phyloP scores from a whole-genome alignment of 2,329 filamentous ascomycete genomes.

The Monosporascus sp. region DNA sequence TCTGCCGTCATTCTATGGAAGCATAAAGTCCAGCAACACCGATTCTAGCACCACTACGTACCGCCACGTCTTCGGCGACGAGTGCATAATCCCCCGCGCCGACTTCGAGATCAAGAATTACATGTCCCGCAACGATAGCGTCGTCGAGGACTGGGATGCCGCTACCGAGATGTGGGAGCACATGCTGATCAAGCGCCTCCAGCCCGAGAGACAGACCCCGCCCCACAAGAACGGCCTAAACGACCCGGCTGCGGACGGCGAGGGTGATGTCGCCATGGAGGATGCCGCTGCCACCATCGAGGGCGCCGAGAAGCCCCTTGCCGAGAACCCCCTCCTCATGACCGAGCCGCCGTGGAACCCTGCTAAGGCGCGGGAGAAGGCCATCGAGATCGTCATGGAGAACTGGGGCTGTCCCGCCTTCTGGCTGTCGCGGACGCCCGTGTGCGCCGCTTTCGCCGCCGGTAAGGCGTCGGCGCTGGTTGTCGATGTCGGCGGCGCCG shows the following conservation, averaged over 20 bases:
- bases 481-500: slow-evolving; percentile 84
- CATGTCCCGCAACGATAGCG: slow-evolving; percentile 72
- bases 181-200: slow-evolving; percentile 81
- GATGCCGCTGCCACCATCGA: slow-evolving; percentile 32
- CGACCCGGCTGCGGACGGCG: slow-evolving; percentile 58
- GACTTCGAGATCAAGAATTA: slow-evolving; percentile 86
- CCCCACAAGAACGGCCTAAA: slow-evolving; percentile 76
- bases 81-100: slow-evolving; percentile 72
- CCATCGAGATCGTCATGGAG: slow-evolving; percentile 95
- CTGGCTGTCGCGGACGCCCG: slow-evolving; percentile 84
- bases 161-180: slow-evolving; percentile 89
- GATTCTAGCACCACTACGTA: slow-evolving; percentile 34
- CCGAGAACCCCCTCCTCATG: slow-evolving; percentile 87
- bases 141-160: slow-evolving; percentile 95
- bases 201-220: slow-evolving; percentile 65
- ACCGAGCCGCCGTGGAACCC: slow-evolving; percentile 93
- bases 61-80: slow-evolving; percentile 76
- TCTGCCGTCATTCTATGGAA: slow-evolving; percentile 83
- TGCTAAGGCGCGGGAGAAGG: slow-evolving; percentile 82
- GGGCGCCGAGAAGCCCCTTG: slow-evolving; percentile 72
- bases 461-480: slow-evolving; percentile 92
- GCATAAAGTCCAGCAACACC: slow-evolving; percentile 42
- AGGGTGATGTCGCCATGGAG: slow-evolving; percentile 58
- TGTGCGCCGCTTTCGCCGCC: slow-evolving; percentile 84
- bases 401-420: slow-evolving; percentile 93